phyloP scores from a whole-genome alignment of 257 asterid species.

The Solanum corneliomulleri region DNA sequence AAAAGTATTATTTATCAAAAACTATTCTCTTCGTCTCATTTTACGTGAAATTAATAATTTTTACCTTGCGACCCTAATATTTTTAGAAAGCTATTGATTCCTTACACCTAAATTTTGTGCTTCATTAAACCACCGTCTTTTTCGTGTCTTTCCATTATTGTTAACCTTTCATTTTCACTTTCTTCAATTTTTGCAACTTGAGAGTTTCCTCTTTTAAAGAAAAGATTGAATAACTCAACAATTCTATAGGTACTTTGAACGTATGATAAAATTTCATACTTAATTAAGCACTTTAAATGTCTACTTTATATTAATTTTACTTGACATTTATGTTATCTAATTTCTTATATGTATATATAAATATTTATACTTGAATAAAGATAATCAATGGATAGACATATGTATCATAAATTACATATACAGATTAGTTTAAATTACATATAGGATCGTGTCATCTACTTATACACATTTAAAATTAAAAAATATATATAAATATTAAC shows the following conservation, averaged over 20 bases:
- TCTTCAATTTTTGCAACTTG: neutral
- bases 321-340: neutral
- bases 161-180: neutral
- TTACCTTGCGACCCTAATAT: too few species aligned
- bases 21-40: too few species aligned
- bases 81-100: too few species aligned
- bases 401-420: too few species aligned
- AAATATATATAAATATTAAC: fast-evolving
- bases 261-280: neutral
- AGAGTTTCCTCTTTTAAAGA: neutral
- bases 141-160: neutral
- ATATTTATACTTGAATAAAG: neutral
- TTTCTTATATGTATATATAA: fast-evolving
- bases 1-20: too few species aligned
- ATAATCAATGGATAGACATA: too few species aligned
- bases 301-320: too few species aligned
- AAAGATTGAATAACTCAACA: neutral
- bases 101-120: neutral
- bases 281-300: neutral
- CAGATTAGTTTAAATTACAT: too few species aligned
- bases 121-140: neutral
- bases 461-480: neutral
- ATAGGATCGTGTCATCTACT: too few species aligned
- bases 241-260: neutral
- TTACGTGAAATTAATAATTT: too few species aligned